Evolutionary conservation across 306 rosid genomes (phyloP), one percentile per base, ranked within the genome.

Genomic region (Crotalaria pallida): DNA sequence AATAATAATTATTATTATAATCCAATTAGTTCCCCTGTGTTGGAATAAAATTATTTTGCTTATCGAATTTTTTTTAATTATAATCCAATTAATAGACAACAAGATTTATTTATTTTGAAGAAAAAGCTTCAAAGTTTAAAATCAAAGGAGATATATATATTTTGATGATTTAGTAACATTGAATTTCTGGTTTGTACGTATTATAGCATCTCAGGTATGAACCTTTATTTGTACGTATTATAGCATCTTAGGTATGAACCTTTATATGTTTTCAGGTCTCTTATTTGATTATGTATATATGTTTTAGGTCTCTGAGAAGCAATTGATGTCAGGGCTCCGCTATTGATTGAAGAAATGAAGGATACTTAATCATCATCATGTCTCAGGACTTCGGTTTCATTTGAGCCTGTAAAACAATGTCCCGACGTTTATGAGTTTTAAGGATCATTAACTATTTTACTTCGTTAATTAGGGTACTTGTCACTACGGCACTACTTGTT

Each of bases 251-350:
- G 51, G 6, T 7, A 49, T 7, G 31, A 69, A 61, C 29, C 16
- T 16, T 53, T 3, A 16, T 10, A n/a, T n/a, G n/a, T n/a, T n/a
- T 24, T 50, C 2, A 34, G 33, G 16, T 3, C 24, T 69, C 36
- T 1, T n/a, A 33, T 65, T 59, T 79, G 7, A 58, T 56, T 58
- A 5, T 16, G 31, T n/a, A n/a, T n/a, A n/a, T n/a, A n/a, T n/a
- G n/a, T n/a, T 63, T 76, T 79, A 93, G 97, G 92, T 83, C 8
- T 78, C 86, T 67, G 96, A 81, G 85, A 90, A 90, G 77, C 90
- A 78, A 79, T 80, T 84, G 47, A 77, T 82, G 92, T 69, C 94
- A 50, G 76, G 93, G 7, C 75, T 86, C n/a, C n/a, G n/a, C n/a
- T n/a, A n/a, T n/a, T n/a, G n/a, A n/a, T 78, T 83, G 78, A 89